phyloP scores from a whole-genome alignment of 2,329 filamentous ascomycete genomes.

The Oidium heveae region DNA sequence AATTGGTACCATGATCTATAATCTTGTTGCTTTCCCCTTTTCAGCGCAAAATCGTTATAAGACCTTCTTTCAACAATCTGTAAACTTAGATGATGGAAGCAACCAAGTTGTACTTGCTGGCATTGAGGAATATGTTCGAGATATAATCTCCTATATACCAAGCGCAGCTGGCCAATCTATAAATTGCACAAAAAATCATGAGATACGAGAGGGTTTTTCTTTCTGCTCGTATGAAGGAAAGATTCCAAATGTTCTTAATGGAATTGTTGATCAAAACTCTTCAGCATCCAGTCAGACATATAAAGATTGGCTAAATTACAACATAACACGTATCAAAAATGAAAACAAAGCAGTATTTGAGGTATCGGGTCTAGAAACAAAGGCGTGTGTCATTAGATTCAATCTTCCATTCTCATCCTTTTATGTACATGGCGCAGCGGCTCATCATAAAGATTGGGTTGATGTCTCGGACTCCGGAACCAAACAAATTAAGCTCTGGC shows the following conservation, averaged over 20 bases:
- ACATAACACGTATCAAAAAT: constrained; percentile 22
- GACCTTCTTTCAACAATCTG: constrained; percentile 59
- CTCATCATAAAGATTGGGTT: constrained; percentile 35
- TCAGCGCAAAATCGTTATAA: constrained; percentile 58
- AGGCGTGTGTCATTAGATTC: constrained; percentile 52
- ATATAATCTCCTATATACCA: constrained; percentile 44
- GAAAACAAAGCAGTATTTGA: constrained; percentile 32
- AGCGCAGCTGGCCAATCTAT: constrained; percentile 38
- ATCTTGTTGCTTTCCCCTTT: constrained; percentile 71
- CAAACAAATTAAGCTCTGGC: constrained; percentile 53
- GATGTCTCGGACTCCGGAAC: constrained; percentile 35
- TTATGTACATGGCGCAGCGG: constrained; percentile 31
- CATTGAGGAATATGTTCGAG: constrained; percentile 36
- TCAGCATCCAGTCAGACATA: constrained; percentile 21
- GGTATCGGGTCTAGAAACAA: constrained; percentile 49
- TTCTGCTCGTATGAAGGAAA: constrained; percentile 51
- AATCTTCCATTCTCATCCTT: constrained; percentile 40
- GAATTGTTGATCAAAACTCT: constrained; percentile 17
- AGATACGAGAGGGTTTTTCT: constrained; percentile 23
- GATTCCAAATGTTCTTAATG: constrained; percentile 33
- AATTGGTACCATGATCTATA: constrained; percentile 56
- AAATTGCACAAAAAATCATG: constrained; percentile 21
- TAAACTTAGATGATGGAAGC: constrained; percentile 49
- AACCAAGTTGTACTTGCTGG: constrained; percentile 48
- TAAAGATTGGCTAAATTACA: constrained; percentile 38